These are phyloP conservation scores for Aspergillus sp. DNA, from an alignment of 2,329 filamentous ascomycete species.

Conservation along the genomic window DNA sequence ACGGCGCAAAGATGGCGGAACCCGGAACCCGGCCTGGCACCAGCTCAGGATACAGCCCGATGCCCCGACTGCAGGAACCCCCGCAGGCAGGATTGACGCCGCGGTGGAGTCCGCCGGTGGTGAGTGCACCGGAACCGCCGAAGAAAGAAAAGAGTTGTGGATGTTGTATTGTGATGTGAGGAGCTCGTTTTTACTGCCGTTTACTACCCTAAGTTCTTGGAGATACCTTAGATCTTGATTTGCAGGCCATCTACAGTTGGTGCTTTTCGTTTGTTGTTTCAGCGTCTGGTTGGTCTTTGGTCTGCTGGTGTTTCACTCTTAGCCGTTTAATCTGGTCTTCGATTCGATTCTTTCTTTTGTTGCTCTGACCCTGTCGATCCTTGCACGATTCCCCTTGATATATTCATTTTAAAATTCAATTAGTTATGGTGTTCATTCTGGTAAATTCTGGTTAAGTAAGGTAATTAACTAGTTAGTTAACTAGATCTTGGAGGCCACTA, in stretches of 20 bases:
- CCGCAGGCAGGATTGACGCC: slow-evolving; percentile 33
- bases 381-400: slow-evolving; percentile 6
- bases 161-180: slow-evolving; percentile 74
- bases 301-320: slow-evolving; percentile 1
- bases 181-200: background rate
- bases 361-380: slow-evolving; percentile 5
- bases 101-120: slow-evolving; percentile 44
- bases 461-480: too few relatives aligned
- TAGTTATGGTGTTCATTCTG: background rate
- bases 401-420: too few relatives aligned
- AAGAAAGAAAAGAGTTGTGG: slow-evolving; percentile 56
- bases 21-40: slow-evolving; percentile 34
- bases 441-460: too few relatives aligned
- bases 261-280: background rate
- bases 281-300: background rate
- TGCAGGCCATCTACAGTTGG: background rate
- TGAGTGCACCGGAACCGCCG: slow-evolving; percentile 53
- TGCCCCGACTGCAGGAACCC: slow-evolving; percentile 45
- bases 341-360: background rate
- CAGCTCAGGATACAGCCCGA: slow-evolving; percentile 49
- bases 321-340: background rate
- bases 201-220: background rate
- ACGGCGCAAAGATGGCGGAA: slow-evolving; percentile 29
- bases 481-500: background rate
- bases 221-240: slow-evolving; percentile 5